Percentiles rank a stretch among this genome's conserved stretches.
phyloP scores from a whole-genome alignment of 306 rosid genomes.

The Hylodesmum podocarpum region DNA sequence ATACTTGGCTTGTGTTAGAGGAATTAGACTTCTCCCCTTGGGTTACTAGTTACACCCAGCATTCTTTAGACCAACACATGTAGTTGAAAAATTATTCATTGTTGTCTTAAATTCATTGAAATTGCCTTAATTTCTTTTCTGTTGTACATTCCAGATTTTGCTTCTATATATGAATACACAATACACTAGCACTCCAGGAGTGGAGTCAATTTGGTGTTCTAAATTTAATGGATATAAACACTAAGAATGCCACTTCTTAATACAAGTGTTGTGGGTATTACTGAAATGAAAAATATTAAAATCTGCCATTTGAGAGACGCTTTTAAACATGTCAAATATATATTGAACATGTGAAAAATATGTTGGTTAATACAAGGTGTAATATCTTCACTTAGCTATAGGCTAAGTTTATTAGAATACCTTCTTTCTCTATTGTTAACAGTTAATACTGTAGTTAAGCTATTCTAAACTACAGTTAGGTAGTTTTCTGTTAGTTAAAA shows the following conservation, averaged over 20 bases:
- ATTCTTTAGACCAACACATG: constrained; percentile 12
- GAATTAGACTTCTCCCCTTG: not conserved
- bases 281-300: not conserved
- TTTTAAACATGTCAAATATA: no score
- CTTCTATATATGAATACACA: constrained; percentile 10
- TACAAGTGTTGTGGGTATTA: not conserved
- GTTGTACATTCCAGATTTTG: not conserved
- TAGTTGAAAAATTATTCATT: not conserved
- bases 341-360: no score
- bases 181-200: constrained; percentile 3
- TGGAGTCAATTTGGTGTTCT: not conserved
- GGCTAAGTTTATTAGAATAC: no score
- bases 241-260: not conserved
- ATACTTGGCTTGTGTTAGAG: not conserved
- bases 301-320: not conserved
- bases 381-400: no score
- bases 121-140: not conserved
- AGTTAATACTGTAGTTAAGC: no score
- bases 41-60: not conserved
- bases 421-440: no score
- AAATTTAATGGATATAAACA: constrained; percentile 4
- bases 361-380: no score
- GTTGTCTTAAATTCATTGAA: not conserved
- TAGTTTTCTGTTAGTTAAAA: no score
- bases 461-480: no score